Evolutionary conservation across 768 basidiomycete genomes (phyloP).

Genomic region (Chalciporus piperatus): DNA sequence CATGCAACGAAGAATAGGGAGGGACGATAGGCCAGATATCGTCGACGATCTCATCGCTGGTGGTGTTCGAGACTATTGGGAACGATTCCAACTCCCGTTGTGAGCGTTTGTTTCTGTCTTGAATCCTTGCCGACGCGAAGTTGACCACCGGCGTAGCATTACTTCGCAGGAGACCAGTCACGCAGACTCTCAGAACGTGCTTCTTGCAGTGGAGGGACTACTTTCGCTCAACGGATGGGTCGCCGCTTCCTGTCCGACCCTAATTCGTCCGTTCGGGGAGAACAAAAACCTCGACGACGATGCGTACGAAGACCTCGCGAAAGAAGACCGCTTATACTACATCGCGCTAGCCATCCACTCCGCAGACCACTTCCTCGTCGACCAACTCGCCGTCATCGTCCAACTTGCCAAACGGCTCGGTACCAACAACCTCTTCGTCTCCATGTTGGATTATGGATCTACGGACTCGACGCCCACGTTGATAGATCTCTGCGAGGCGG

Average conservation of each 20-base stretch:
- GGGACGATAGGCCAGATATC: constrained; percentile 82
- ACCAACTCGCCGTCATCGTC: constrained; percentile 96
- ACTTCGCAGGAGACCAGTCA: constrained; percentile 78
- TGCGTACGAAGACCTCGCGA: constrained; percentile 85
- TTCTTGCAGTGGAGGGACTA: constrained; percentile 87
- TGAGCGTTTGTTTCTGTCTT: constrained; percentile 37
- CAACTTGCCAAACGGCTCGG: constrained; percentile 92
- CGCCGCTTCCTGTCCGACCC: constrained; percentile 89
- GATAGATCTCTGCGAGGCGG: constrained; percentile 92
- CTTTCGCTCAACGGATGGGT: constrained; percentile 99
- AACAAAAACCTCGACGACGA: constrained; percentile 70
- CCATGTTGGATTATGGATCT: constrained; percentile 96
- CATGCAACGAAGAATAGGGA: constrained; percentile 82
- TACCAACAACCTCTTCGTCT: constrained; percentile 88
- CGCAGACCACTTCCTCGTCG: constrained; percentile 98
- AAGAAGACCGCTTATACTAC: constrained; percentile 84
- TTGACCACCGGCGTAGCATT: constrained; percentile 49
- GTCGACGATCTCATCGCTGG: constrained; percentile 71
- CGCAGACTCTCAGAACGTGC: constrained; percentile 86
- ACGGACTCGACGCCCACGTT: constrained; percentile 94
- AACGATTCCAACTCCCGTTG: constrained; percentile 89
- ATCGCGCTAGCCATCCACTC: constrained; percentile 95
- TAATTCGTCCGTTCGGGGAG: constrained; percentile 92
- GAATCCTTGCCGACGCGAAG: no score
- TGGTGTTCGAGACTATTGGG: constrained; percentile 88